Base-by-base conservation (phyloP, 2,329 filamentous ascomycete species). In the Fusarium sp. region DNA sequence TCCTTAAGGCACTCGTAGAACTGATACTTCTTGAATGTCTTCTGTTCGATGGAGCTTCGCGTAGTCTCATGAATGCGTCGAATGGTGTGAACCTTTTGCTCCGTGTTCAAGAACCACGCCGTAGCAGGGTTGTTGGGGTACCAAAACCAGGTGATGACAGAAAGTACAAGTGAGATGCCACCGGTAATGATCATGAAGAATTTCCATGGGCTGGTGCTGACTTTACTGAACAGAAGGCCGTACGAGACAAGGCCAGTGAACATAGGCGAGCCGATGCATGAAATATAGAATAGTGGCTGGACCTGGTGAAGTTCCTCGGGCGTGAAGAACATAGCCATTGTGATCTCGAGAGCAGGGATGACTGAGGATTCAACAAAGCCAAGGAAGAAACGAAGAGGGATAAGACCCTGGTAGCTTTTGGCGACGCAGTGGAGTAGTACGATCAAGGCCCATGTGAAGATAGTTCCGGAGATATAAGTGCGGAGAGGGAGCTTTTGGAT, bases 111-210 rank as follows among this genome's bases (percentile, higher is more conserved):
- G n/a, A 55, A 55, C 52, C 52, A 55, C 3, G 52, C 52, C 0
- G 52, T 55, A 1, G 52, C 52, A 15, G 52, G 52, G 22, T 55
- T 55, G 1, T 55, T 55, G 2, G 52, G 52, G 26, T 55, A 55
- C 52, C 52, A 55, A 31, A 55, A 38, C 52, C 52, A 55, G 2
- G 52, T 55, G 1, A 55, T 38, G 0, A 55, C 52, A 1, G 52
- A 55, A 1, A 55, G 52, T 2, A 31, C 10, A 1, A 55, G 52
- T 1, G 52, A 55, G 5, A 55, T 50, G 2, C 52, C 52, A 4
- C 52, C 52, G 0, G 52, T 55, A 2, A 55, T 55, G 5, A 55
- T 55, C 43, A 55, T 55, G n/a, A 55, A 55, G 31, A 55, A 55
- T 6, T 55, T 55, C 52, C 52, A 55, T 5, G 52, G 52, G 9